Evolutionary conservation across 1,139 yeast genomes (phyloP), one percentile per base, ranked within the genome.

Genomic region (Pichia sp.): DNA sequence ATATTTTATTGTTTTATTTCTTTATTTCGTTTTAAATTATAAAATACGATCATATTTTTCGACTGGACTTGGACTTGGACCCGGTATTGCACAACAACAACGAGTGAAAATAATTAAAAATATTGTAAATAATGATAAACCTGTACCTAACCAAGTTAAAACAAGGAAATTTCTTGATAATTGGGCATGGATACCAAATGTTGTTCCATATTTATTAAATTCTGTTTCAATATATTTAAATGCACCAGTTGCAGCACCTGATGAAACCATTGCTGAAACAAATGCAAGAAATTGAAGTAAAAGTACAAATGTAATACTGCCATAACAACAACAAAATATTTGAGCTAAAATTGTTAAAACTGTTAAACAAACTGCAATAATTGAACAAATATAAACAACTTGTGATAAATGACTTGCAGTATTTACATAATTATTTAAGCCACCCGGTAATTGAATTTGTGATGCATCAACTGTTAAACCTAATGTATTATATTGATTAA

Each of bases 191-290:
- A 72, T 63, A 16, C 78, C 78, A 49, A 60, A 68, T 3, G 54
- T 51, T 10, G 43, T 50, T 6, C 55, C 51, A 11, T 56, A 55
- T 28, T 68, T 55, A 51, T 73, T 68, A 63, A 76, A 66, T 39
- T 65, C 62, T 31, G 62, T 58, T 33, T 59, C 52, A 46, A 71
- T 59, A 27, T 63, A 59, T n/a, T 50, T 41, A 57, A 56, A 73
- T 40, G 67, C 59, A 38, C 73, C 80, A 0, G 78, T 74, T 9
- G 76, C 65, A 35, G 69, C 61, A 24, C 64, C 79, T 4, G 76
- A 69, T 10, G 68, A 64, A 10, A 70, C 45, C 2, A 64, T 27
- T 7, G 68, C 57, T 3, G 65, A 48, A 4, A 68, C 16, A 29
- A 64, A 57, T 9, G 64, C 54, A 8, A 65, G 16, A 1, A 61